These are phyloP conservation scores for Geotrichum siamense DNA, from an alignment of 1,139 yeast species.

Conservation along the genomic window DNA sequence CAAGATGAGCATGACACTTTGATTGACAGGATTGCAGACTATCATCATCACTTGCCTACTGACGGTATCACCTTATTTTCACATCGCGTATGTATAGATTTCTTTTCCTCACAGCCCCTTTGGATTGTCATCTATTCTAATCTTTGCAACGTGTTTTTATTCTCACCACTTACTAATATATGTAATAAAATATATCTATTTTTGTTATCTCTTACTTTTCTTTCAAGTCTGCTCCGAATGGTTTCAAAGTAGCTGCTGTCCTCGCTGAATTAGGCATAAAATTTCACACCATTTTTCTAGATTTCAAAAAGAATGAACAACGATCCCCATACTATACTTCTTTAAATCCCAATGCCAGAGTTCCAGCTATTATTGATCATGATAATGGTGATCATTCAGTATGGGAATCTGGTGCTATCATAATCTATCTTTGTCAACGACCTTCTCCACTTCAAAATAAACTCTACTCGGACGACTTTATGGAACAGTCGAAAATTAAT, in stretches of 20 bases:
- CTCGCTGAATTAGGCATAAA: constrained; percentile 73
- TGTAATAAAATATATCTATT: too few relatives aligned
- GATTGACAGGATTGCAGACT: constrained; percentile 55
- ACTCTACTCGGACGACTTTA: constrained; percentile 71
- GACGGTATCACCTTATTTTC: constrained; percentile 84
- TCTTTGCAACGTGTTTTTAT: too few relatives aligned
- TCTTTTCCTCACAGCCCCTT: too few relatives aligned
- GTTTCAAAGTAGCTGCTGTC: constrained; percentile 90
- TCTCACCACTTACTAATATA: too few relatives aligned
- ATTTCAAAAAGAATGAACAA: constrained; percentile 81
- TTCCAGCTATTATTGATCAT: constrained; percentile 90
- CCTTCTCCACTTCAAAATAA: constrained; percentile 54
- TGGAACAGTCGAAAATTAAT: constrained; percentile 79
- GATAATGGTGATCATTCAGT: constrained; percentile 67
- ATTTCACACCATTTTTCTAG: constrained; percentile 78
- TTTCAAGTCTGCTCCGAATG: constrained; percentile 77
- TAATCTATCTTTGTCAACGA: constrained; percentile 65
- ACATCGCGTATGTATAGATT: constrained; percentile 48
- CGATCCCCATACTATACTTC: constrained; percentile 88
- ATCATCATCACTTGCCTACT: constrained; percentile 69
- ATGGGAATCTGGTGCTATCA: constrained; percentile 94
- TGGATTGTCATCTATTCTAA: too few relatives aligned
- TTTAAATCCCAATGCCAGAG: constrained; percentile 89
- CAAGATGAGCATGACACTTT: too few relatives aligned
- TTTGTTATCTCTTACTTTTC: too few relatives aligned